phyloP scores from a whole-genome alignment of 179 eudicot genomes.

The Actinidia arguta region DNA sequence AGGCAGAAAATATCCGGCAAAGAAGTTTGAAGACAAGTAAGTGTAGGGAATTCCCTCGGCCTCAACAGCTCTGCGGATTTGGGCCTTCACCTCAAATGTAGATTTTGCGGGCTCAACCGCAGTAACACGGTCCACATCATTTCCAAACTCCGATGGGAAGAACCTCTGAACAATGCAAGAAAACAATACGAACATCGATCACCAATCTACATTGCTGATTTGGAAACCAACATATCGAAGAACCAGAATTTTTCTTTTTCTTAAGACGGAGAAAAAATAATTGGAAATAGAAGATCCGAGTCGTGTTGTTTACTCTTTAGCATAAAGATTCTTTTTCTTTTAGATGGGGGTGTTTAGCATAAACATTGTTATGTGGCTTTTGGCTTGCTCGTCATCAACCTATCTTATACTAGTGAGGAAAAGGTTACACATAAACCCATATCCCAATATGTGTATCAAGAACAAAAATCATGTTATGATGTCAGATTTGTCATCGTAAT shows the following conservation, averaged over 20 bases:
- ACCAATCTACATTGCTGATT: background rate
- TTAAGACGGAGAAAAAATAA: no score
- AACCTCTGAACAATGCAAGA: conserved; percentile 44
- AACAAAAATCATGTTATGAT: no score
- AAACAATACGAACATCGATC: background rate
- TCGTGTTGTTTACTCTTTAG: no score
- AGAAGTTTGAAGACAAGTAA: conserved; percentile 50
- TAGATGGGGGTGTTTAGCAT: no score
- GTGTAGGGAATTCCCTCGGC: conserved; percentile 59
- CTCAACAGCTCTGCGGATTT: conserved; percentile 50
- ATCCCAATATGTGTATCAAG: no score
- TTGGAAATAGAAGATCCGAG: no score
- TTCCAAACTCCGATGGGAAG: conserved; percentile 59
- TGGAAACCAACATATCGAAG: background rate
- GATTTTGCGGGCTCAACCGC: conserved; percentile 40
- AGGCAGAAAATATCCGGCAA: conserved; percentile 68
- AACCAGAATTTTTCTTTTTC: background rate
- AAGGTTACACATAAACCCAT: no score
- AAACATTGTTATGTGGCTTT: no score
- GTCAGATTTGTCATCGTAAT: no score
- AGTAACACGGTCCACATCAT: conserved; percentile 49
- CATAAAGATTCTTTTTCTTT: no score
- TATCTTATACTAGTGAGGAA: no score
- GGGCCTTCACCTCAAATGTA: conserved; percentile 29
- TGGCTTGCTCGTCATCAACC: no score